phyloP scores from a whole-genome alignment of 306 rosid species.

The Malus domestica region ASM211411v1 NC_041796.1:1672501-1673000 shows the following conservation, averaged over 20 bases:
- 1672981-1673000: slow-evolving; percentile 18
- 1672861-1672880: neutral
- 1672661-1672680: neutral
- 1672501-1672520: neutral
- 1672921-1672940: slow-evolving; percentile 48
- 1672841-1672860: neutral
- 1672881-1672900: neutral
- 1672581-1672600: neutral
- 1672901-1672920: slow-evolving; percentile 19
- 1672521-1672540: neutral
- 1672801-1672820: neutral
- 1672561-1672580: neutral
- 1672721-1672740: neutral
- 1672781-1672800: neutral
- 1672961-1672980: slow-evolving; percentile 25
- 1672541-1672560: neutral
- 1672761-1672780: neutral
- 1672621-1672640: neutral
- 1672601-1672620: neutral
- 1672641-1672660: neutral
- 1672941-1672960: slow-evolving; percentile 39
- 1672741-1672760: neutral
- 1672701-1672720: neutral
- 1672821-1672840: neutral
- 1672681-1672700: neutral